A percentile compares a stretch with the other conserved stretches of the same genome.
Evolutionary conservation across 2,329 filamentous ascomycete species (phyloP).

Genomic region (Botrytis sinoallii): DNA sequence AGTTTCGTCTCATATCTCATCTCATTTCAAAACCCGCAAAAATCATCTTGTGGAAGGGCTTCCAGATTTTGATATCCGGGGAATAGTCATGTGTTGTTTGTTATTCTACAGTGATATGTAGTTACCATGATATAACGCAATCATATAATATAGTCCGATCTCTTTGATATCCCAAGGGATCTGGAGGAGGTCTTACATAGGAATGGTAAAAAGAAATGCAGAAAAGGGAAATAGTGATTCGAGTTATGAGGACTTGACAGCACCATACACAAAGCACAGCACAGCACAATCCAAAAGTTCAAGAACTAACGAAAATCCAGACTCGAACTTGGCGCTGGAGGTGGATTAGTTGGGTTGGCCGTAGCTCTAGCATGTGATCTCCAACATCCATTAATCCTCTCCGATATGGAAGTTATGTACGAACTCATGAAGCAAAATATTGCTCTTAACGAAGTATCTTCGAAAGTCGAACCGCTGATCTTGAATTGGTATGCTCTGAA

Average conservation of each 20-base stretch:
- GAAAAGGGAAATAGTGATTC: neutral
- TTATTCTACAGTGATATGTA: neutral
- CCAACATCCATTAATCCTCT: constrained; percentile 65
- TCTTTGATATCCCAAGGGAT: neutral
- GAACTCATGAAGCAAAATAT: constrained; percentile 85
- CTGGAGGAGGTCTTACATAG: neutral
- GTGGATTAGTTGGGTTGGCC: constrained; percentile 75
- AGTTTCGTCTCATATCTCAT: constrained; percentile 17
- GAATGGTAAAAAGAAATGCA: neutral
- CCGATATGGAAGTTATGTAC: constrained; percentile 85
- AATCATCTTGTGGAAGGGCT: neutral
- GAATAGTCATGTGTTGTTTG: neutral
- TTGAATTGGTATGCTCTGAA: constrained; percentile 69
- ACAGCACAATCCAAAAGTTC: neutral
- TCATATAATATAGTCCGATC: neutral
- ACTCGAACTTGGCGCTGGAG: constrained; percentile 87
- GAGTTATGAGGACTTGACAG: neutral
- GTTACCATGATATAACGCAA: neutral
- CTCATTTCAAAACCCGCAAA: neutral
- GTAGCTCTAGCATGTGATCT: constrained; percentile 56
- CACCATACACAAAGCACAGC: neutral
- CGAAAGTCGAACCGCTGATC: constrained; percentile 62
- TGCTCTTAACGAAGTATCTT: constrained; percentile 67
- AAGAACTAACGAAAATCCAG: constrained; percentile 45
- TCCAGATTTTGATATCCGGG: neutral